Evolutionary conservation across 2,329 filamentous ascomycete species (phyloP), one percentile per base, ranked within the genome.

Genomic region (Penicillium italicum): DNA sequence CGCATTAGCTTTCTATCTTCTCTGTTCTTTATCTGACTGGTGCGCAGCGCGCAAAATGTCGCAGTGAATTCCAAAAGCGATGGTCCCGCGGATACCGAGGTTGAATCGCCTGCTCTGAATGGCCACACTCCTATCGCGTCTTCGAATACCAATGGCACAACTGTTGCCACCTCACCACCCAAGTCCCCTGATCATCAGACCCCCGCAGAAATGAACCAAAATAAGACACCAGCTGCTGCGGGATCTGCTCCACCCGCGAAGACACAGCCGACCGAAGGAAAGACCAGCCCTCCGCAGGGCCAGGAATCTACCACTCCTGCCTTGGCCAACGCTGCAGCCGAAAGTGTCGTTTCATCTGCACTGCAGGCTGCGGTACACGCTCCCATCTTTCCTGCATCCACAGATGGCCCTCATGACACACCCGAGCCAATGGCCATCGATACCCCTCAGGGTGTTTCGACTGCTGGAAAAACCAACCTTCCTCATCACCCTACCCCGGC

Each of bases 401-500:
- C 55, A 18, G 55, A 63, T 40, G 41, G 60, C n/a, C 14, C 53
- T 3, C 34, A 26, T 26, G 60, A 59, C 38, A 43, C 34, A 18
- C 31, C 45, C 10, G 58, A 61, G 34, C 57, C 62, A 44, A 68
- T 63, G 58, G 58, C 47, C 30, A 41, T 65, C 10, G 64, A 70
- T 46, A 61, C 61, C 20, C 50, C 62, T 9, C 57, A 61, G 38
- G 58, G 59, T 16, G 51, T 24, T 3, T 41, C 56, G n/a, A 44
- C 56, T 33, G 36, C 62, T 3, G 60, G 63, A n/a, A 69, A 70
- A 42, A 68, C 70, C 10, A 67, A 75, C 43, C 64, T 73, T 40
- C 71, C 70, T 22, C 72, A 72, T 45, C 72, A 73, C 55, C 69
- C 72, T 22, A 63, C 62, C n/a, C 58, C 64, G 7, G 60, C 58